Conservation (phyloP, 148 eudicot genomes). For the Camellia japonica region DNA sequence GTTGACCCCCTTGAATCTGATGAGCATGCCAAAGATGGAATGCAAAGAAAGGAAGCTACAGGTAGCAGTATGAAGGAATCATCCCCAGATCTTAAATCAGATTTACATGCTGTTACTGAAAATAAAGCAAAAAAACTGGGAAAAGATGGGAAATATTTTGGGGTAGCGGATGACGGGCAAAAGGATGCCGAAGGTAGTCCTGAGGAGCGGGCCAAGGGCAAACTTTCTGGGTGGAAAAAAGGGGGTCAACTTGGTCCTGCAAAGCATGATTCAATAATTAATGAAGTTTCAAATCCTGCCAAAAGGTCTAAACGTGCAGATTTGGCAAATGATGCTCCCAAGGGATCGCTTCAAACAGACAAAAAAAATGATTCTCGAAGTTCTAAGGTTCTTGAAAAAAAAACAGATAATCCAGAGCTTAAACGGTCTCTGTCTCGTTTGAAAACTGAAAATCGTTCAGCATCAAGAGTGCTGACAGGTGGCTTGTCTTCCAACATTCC, state of each 20-base stretch:
- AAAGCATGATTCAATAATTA: conserved; percentile 23
- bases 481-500: conserved; percentile 21
- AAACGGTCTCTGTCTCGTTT: conserved; percentile 14
- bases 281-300: conserved; percentile 29
- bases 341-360: conserved; percentile 22
- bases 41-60: conserved; percentile 24
- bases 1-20: conserved; percentile 23
- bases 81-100: conserved; percentile 34
- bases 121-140: conserved; percentile 32
- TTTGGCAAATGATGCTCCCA: conserved; percentile 31
- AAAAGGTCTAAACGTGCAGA: conserved; percentile 53
- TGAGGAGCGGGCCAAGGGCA: conserved; percentile 32
- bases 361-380: conserved; percentile 28
- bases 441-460: conserved; percentile 26
- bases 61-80: conserved; percentile 32
- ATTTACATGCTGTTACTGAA: conserved; percentile 23
- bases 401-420: conserved; percentile 24
- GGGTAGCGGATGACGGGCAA: conserved; percentile 23
- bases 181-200: conserved; percentile 26
- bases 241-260: conserved; percentile 29
- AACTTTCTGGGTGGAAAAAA: conserved; percentile 29
- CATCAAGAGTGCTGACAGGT: conserved; percentile 21
- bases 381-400: conserved; percentile 19
- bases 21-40: conserved; percentile 25
- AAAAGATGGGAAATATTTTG: conserved; percentile 37